Evolutionary conservation across 106 monocot species (phyloP).

Genomic region (Xerophyta viscosa): DNA sequence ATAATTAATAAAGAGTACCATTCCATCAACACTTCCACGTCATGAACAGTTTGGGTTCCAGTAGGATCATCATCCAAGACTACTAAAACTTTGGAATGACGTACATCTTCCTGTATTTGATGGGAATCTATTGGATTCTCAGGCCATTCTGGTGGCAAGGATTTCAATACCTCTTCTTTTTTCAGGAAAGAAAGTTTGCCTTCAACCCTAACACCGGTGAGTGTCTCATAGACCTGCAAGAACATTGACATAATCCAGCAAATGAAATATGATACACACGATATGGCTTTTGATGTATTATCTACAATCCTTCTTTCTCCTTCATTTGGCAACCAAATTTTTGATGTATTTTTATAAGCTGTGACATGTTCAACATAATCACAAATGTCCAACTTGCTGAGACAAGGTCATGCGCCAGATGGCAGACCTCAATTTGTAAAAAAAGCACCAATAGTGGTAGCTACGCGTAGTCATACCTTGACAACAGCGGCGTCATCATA

Average conservation of each 20-base stretch:
- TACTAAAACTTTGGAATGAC: conserved; percentile 50
- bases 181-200: conserved; percentile 35
- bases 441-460: neutral
- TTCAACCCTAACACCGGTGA: conserved; percentile 87
- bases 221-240: conserved; percentile 83
- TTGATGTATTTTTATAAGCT: too few species aligned
- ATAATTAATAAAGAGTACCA: conserved; percentile 53
- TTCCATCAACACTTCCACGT: conserved; percentile 89
- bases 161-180: conserved; percentile 53
- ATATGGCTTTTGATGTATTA: too few species aligned
- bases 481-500: conserved; percentile 98
- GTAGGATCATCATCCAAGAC: conserved; percentile 98
- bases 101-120: conserved; percentile 19
- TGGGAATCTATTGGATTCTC: conserved; percentile 54
- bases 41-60: conserved; percentile 97
- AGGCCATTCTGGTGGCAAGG: conserved; percentile 82
- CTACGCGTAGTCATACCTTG: conserved; percentile 46
- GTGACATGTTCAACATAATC: too few species aligned
- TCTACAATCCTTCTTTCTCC: too few species aligned
- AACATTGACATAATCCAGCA: conserved; percentile 11
- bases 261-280: neutral
- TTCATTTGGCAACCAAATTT: too few species aligned
- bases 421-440: neutral
- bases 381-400: too few species aligned
- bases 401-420: neutral